Evolutionary conservation across 352 stramenopile species (phyloP).

Genomic region (Phytopythium vexans): DNA sequence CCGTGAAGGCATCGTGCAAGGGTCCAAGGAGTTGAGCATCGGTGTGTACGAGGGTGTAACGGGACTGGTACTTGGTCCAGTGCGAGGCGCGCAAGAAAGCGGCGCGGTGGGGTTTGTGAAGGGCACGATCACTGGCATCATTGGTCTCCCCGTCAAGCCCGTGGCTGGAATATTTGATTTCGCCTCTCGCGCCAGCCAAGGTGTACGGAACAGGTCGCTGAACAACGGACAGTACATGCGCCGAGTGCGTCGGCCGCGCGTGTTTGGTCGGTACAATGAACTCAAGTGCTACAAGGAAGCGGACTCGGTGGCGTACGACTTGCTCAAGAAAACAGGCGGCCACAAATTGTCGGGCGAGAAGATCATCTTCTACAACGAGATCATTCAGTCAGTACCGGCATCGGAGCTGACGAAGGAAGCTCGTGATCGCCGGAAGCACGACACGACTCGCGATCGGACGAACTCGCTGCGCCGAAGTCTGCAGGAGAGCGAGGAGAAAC

Average conservation of each 20-base stretch:
- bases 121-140: slow-evolving; percentile 85
- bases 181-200: slow-evolving; percentile 83
- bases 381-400: slow-evolving; percentile 71
- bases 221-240: slow-evolving; percentile 79
- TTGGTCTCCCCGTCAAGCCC: slow-evolving; percentile 83
- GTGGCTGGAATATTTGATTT: slow-evolving; percentile 89
- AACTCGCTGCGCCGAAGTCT: slow-evolving; percentile 65
- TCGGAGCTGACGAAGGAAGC: slow-evolving; percentile 78
- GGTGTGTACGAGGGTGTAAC: slow-evolving; percentile 84
- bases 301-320: slow-evolving; percentile 81
- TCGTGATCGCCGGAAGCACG: slow-evolving; percentile 52
- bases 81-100: slow-evolving; percentile 77
- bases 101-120: slow-evolving; percentile 82
- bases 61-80: slow-evolving; percentile 74
- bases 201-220: slow-evolving; percentile 78
- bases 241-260: slow-evolving; percentile 70
- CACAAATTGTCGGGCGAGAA: slow-evolving; percentile 72
- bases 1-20: slow-evolving; percentile 77
- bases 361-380: slow-evolving; percentile 88
- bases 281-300: slow-evolving; percentile 89
- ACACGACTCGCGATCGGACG: slow-evolving; percentile 62
- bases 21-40: slow-evolving; percentile 80
- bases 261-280: slow-evolving; percentile 89
- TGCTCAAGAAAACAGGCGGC: slow-evolving; percentile 74
- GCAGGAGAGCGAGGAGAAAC: slow-evolving; percentile 62